phyloP scores from a whole-genome alignment of 768 basidiomycete species.

The Amanita brunnescens region DNA sequence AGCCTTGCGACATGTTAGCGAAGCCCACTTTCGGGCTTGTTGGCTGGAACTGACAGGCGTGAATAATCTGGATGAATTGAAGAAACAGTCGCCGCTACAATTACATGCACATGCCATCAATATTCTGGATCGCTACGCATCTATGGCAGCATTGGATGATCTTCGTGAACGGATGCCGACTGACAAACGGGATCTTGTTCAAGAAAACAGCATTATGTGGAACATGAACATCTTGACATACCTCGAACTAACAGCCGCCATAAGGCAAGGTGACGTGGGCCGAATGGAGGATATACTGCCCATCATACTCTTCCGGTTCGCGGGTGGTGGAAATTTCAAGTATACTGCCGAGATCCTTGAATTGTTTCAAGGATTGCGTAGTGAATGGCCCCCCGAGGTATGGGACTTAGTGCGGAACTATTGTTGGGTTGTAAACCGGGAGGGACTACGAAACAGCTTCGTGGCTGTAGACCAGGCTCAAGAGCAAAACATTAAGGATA shows the following conservation, averaged over 20 bases:
- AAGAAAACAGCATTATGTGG: constrained; percentile 18
- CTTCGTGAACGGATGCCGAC: constrained; percentile 1
- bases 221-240: constrained; percentile 28
- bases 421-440: constrained; percentile 24
- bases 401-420: constrained; percentile 19
- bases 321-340: constrained; percentile 16
- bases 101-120: neutral
- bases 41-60: constrained; percentile 6
- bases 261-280: constrained; percentile 28
- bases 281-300: constrained; percentile 26
- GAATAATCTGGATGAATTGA: too few relatives aligned
- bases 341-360: constrained; percentile 27
- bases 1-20: constrained; percentile 23
- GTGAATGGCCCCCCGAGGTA: constrained; percentile 22
- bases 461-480: constrained; percentile 23
- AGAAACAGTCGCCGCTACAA: too few relatives aligned
- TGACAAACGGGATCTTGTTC: constrained; percentile 17
- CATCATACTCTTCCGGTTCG: constrained; percentile 14
- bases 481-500: constrained; percentile 28
- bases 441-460: constrained; percentile 15
- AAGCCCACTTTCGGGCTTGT: constrained; percentile 26
- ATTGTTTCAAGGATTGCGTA: constrained; percentile 22
- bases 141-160: constrained; percentile 18
- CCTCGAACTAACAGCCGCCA: constrained; percentile 25
- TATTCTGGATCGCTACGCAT: constrained; percentile 21